Base-by-base conservation (phyloP, 305 asterid species). In the Salvia sclarea region DNA sequence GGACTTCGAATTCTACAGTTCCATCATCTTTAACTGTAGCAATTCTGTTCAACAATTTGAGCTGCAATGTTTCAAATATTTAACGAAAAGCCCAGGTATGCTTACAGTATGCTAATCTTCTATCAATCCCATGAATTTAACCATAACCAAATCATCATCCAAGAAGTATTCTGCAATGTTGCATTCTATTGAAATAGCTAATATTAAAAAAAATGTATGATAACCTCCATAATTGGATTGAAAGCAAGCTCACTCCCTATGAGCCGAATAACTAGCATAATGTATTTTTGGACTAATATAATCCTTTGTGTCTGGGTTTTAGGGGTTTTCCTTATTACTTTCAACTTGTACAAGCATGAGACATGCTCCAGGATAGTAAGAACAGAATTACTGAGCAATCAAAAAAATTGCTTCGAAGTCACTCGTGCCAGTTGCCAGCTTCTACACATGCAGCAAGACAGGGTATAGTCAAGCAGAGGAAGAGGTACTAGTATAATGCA, bases 11-110 rank as follows among this genome's bases (percentile, higher is more conserved):
- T 82, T 93, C 96, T 70, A 93, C 97, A 48, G 96, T 90, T 60
- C 98, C 98, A 69, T 90, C 86, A 79, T 87, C 88, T 81, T 86
- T 87, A 61, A 93, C 87, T 17, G 97, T 93, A 78, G 98, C 92
- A 54, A 93, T 85, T 82, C 96, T 88, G 80, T 84, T 90, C 88
- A 93, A 86, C 84, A 90, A 81, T 79, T 82, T 77, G 89, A 90
- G 94, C 98, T 93, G 96, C 95, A 88, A 72, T 72, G 77, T 78
- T 84, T 84, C 70, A 76, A 83, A 79, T 78, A 74, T 79, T 79
- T 73, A 84, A 72, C 72, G 30, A 72, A 79, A 70, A 76, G 73
- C 61, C 62, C 73, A 66, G 63, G 71, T 44, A 72, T 64, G 66
- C 61, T 77, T 80, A 78, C 80, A 62, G 55, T 76, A 28, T 10